Percentiles rank a stretch among this genome's conserved stretches.
Conservation (phyloP, 768 basidiomycete genomes). For the Tricholoma hemisulphureum region DNA sequence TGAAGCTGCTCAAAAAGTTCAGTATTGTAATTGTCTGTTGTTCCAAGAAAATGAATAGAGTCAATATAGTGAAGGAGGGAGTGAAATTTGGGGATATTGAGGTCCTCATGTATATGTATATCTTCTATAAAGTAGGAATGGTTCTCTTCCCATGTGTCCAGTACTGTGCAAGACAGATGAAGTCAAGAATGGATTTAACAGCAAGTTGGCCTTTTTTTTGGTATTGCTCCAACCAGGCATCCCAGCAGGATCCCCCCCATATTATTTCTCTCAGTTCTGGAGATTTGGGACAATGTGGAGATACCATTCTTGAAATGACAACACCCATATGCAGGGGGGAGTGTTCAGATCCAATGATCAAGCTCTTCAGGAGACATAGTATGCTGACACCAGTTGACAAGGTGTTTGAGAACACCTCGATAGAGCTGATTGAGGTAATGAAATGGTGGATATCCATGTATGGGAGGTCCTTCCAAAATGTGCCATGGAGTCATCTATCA, state of each 20-base stretch:
- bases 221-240: slow-evolving; percentile 25
- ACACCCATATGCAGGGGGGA: slow-evolving; percentile 13
- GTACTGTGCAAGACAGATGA: slow-evolving; percentile 35
- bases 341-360: not conserved
- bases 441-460: not conserved
- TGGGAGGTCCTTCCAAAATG: not conserved
- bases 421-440: not conserved
- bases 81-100: too few relatives aligned
- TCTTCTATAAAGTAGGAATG: slow-evolving; percentile 29
- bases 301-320: slow-evolving; percentile 46
- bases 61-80: too few relatives aligned
- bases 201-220: slow-evolving; percentile 19
- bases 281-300: slow-evolving; percentile 39
- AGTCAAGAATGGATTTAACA: slow-evolving; percentile 31
- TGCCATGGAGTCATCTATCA: slow-evolving; percentile 23
- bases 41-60: too few relatives aligned
- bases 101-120: slow-evolving; percentile 15
- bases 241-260: slow-evolving; percentile 36
- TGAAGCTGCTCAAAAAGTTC: too few relatives aligned
- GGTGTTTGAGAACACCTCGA: slow-evolving; percentile 27
- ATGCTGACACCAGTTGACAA: not conserved
- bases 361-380: not conserved
- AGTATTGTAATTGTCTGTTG: too few relatives aligned
- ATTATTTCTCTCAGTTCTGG: slow-evolving; percentile 40
- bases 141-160: slow-evolving; percentile 28